Percentiles rank a stretch among this genome's conserved stretches.
These are phyloP conservation scores for Starmerella davenportii DNA, from an alignment of 805 yeast species.

Conservation along the genomic window DNA sequence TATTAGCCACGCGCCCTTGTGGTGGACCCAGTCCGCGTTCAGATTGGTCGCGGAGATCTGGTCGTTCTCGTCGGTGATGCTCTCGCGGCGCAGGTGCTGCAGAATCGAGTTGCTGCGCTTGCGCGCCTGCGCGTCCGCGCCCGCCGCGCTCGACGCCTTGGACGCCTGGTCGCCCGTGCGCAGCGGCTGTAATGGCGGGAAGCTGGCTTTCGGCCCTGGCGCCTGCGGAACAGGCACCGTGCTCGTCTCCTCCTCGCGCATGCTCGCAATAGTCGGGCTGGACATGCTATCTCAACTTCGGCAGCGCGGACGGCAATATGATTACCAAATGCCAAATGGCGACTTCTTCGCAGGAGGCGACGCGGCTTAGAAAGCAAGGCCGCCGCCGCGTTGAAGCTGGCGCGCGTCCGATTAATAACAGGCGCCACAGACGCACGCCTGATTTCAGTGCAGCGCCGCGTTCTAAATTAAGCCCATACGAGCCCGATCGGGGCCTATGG, in stretches of 20 bases:
- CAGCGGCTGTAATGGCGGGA: neutral
- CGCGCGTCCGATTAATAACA: too few species aligned
- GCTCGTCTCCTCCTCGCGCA: neutral
- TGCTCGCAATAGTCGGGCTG: neutral
- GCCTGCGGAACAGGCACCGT: neutral
- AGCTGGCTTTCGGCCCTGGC: neutral
- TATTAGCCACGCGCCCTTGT: slow-evolving; percentile 85
- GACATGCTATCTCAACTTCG: too few species aligned
- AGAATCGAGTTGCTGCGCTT: slow-evolving; percentile 79
- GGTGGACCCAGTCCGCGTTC: slow-evolving; percentile 92
- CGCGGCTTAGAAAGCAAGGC: too few species aligned
- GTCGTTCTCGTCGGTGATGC: slow-evolving; percentile 78
- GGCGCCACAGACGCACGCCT: too few species aligned
- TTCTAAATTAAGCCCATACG: too few species aligned
- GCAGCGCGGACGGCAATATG: too few species aligned
- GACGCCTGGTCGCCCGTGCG: neutral
- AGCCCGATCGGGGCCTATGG: too few species aligned
- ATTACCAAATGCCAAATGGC: too few species aligned
- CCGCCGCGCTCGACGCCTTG: neutral
- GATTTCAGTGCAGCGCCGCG: too few species aligned
- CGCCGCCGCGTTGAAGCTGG: too few species aligned
- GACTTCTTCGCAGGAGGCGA: too few species aligned
- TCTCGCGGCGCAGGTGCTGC: slow-evolving; percentile 85
- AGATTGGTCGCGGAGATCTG: slow-evolving; percentile 75
- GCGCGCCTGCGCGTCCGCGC: slow-evolving; percentile 17